Base-by-base conservation (phyloP, 257 asterid genomes). In the Nicotiana knightiana region DNA sequence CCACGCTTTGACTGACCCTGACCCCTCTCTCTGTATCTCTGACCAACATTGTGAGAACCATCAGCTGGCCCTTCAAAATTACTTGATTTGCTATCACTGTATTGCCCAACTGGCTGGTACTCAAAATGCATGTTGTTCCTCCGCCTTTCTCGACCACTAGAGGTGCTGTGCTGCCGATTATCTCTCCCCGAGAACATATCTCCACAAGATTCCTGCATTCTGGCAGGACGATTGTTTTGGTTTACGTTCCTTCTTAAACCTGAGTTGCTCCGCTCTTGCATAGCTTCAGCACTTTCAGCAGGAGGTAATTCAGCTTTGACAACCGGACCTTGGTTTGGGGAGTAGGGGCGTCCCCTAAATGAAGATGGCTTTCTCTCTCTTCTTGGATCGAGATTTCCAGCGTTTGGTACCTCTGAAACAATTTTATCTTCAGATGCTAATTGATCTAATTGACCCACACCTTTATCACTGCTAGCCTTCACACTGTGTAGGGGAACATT, bases 41-140 rank as follows among this genome's bases (percentile, higher is more conserved):
- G 86, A 37, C 86, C 89, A 62, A 35, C 85, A 71, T 70, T 79
- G 76, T 85, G 87, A 26, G 87, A 86, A 54, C 84, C 91, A 84
- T 89, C 97, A 12, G 83, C 84, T 53, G 81, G 85, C 70, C 82
- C 91, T 76, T 91, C 93, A n/a, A 71, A 76, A 33, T 83, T 90
- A 33, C 87, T 92, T 1, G 88, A 75, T 53, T 86, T 89, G 86
- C 87, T 86, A 61, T 81, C 88, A 91, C 89, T 90, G 76, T 80
- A 59, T 15, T 88, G 89, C 61, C 93, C 97, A 13, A 93, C 94
- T 1, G 98, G 97, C 87, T 94, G 99, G 88, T 96, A 93, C 86
- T 92, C 97, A 85, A 85, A 89, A 58, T 93, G 97, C 77, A 48
- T 71, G 80, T 85, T 90, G 73, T 86, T 91, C 85, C 93, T 85